phyloP scores from a whole-genome alignment of 2,329 filamentous ascomycete species.

The Microdochium trichocladiopsis region DNA sequence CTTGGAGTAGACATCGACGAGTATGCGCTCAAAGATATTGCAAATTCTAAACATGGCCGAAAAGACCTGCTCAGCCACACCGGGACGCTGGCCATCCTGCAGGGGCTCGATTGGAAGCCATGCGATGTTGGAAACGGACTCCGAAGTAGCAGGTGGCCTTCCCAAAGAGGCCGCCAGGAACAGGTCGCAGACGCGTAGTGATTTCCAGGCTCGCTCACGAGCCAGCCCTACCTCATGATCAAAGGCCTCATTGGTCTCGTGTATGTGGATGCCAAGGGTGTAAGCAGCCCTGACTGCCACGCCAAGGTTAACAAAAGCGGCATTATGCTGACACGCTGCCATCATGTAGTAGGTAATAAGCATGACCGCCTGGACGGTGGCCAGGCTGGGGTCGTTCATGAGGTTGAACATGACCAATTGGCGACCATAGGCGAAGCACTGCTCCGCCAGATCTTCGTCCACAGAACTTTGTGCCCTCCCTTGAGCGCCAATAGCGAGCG shows the following conservation, averaged over 20 bases:
- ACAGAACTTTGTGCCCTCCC: conserved; percentile 20
- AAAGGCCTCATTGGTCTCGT: conserved; percentile 19
- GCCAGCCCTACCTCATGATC: conserved; percentile 12
- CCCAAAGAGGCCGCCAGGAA: conserved; percentile 25
- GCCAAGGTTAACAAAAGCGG: conserved; percentile 29
- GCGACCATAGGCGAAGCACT: conserved; percentile 25
- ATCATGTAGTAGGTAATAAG: conserved; percentile 29
- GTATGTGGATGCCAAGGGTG: conserved; percentile 21
- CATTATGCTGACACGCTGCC: conserved; percentile 23
- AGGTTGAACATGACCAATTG: conserved; percentile 21
- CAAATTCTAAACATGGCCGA: conserved; percentile 4
- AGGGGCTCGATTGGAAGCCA: neutral
- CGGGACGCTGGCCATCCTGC: neutral
- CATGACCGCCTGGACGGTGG: conserved; percentile 22
- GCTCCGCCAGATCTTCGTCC: conserved; percentile 19
- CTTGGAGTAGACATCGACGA: conserved; percentile 2
- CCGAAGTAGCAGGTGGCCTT: conserved; percentile 22
- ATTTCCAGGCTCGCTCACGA: conserved; percentile 24
- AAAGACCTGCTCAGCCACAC: neutral
- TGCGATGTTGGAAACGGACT: conserved; percentile 6
- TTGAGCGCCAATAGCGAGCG: conserved; percentile 24
- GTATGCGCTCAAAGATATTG: conserved; percentile 2
- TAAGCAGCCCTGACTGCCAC: conserved; percentile 28
- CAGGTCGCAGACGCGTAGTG: conserved; percentile 21
- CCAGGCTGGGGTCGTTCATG: conserved; percentile 26